These are phyloP conservation scores for Kodamaea jinghongensis DNA, from an alignment of 805 yeast species.

Conservation along the genomic window DNA sequence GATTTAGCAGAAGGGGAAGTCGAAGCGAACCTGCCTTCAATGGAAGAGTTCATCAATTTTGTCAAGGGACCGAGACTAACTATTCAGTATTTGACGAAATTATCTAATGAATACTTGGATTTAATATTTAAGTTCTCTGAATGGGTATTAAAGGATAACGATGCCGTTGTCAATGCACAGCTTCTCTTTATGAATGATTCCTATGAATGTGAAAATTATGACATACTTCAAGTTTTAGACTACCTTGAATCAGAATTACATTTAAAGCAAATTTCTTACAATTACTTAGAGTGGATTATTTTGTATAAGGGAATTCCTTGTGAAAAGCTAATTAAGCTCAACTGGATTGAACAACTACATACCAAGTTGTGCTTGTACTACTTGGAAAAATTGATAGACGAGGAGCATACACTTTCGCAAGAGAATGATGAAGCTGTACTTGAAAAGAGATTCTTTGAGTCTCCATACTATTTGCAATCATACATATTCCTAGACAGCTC, in stretches of 20 bases:
- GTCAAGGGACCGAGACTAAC: slow-evolving; percentile 43
- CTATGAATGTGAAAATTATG: slow-evolving; percentile 55
- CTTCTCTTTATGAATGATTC: slow-evolving; percentile 66
- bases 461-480: slow-evolving; percentile 29
- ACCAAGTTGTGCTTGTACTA: slow-evolving; percentile 36
- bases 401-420: neutral
- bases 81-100: slow-evolving; percentile 56
- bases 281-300: slow-evolving; percentile 48
- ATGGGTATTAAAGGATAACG: slow-evolving; percentile 44
- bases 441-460: slow-evolving; percentile 11
- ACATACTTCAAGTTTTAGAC: slow-evolving; percentile 51
- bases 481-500: slow-evolving; percentile 30
- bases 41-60: slow-evolving; percentile 22
- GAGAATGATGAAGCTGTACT: slow-evolving; percentile 7
- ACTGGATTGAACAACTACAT: slow-evolving; percentile 26
- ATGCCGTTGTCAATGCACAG: slow-evolving; percentile 10
- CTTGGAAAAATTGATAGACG: slow-evolving; percentile 22
- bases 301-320: slow-evolving; percentile 2
- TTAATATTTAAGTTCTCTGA: slow-evolving; percentile 56
- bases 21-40: slow-evolving; percentile 9
- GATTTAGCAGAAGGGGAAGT: slow-evolving; percentile 14
- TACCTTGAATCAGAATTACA: slow-evolving; percentile 37
- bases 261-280: slow-evolving; percentile 22
- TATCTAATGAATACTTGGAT: slow-evolving; percentile 47
- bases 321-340: slow-evolving; percentile 15